These are phyloP conservation scores for Effrenium voratum DNA, from an alignment of 73 alveolate species.

Conservation along the genomic window DNA sequence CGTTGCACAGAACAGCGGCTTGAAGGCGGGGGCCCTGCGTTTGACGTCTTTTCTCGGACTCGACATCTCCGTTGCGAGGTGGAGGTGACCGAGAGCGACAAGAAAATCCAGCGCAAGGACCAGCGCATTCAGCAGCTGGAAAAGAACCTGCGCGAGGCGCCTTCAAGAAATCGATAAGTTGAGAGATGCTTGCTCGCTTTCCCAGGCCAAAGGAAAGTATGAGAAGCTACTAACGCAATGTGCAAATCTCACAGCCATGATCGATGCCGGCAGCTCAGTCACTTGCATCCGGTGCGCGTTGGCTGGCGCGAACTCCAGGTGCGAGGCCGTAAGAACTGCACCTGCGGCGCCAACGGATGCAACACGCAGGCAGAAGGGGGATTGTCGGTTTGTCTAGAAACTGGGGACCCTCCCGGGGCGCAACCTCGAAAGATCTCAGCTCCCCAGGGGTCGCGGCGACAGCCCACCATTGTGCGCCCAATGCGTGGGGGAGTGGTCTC, in stretches of 20 bases:
- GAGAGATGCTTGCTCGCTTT: background rate
- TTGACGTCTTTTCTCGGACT: no score
- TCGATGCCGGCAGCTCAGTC: conserved; percentile 40
- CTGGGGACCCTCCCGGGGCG: background rate
- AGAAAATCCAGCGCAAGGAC: conserved; percentile 93
- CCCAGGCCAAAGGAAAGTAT: conserved; percentile 89
- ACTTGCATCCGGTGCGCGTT: background rate
- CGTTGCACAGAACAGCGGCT: conserved; percentile 96
- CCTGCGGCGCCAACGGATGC: conserved; percentile 77
- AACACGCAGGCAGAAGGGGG: conserved; percentile 35
- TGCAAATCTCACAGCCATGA: conserved; percentile 89
- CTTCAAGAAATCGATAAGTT: no score
- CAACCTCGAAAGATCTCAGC: background rate
- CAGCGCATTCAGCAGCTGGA: conserved; percentile 94
- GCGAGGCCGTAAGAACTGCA: conserved; percentile 87
- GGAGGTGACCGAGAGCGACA: conserved; percentile 79
- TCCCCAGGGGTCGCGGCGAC: conserved; percentile 26
- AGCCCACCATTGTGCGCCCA: conserved; percentile 78
- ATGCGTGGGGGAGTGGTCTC: conserved; percentile 76
- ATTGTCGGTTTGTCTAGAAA: background rate
- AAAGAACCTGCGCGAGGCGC: conserved; percentile 57
- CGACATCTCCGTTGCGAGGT: conserved; percentile 4
- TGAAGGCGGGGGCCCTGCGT: no score
- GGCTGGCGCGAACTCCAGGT: conserved; percentile 28
- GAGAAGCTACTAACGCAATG: conserved; percentile 87